Conservation (phyloP, 2,329 filamentous ascomycete genomes). For the Aspergillus nomiae region DNA sequence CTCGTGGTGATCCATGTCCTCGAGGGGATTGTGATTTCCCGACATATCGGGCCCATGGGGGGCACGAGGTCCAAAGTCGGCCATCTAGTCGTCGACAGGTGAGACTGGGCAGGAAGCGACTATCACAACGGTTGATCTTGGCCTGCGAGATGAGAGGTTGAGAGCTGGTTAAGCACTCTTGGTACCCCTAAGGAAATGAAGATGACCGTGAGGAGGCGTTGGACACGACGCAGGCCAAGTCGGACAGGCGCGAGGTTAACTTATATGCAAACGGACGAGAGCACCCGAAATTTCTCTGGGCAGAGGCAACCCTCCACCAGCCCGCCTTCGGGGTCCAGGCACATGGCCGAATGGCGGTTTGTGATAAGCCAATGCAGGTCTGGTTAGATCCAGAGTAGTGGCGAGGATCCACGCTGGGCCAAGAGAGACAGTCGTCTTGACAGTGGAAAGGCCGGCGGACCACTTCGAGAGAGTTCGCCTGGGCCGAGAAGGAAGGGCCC, state of each 20-base stretch:
- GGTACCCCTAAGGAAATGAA: constrained; percentile 8
- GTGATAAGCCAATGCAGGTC: constrained; percentile 23
- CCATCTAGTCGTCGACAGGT: constrained; percentile 29
- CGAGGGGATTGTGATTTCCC: constrained; percentile 45
- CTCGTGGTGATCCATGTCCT: constrained; percentile 60
- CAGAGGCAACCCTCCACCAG: constrained; percentile 18
- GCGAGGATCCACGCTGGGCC: constrained; percentile 13
- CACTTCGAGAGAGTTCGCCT: background rate
- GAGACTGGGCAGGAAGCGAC: constrained; percentile 12
- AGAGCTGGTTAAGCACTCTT: constrained; percentile 12
- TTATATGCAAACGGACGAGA: constrained; percentile 20
- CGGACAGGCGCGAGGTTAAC: constrained; percentile 16
- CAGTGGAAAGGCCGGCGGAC: constrained; percentile 7
- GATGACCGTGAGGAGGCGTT: constrained; percentile 18
- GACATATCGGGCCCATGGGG: constrained; percentile 53
- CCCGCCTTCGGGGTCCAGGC: constrained; percentile 17
- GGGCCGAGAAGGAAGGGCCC: constrained; percentile 1
- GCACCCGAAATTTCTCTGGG: constrained; percentile 20
- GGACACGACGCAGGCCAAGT: constrained; percentile 26
- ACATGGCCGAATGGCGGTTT: constrained; percentile 21
- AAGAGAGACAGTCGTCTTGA: background rate
- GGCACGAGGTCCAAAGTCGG: constrained; percentile 43
- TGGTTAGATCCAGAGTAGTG: constrained; percentile 18
- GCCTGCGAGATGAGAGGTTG: constrained; percentile 15
- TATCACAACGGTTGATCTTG: constrained; percentile 13